These are phyloP conservation scores for Ascochyta fabae DNA, from an alignment of 2,329 filamentous ascomycete species.

Conservation along the genomic window DNA sequence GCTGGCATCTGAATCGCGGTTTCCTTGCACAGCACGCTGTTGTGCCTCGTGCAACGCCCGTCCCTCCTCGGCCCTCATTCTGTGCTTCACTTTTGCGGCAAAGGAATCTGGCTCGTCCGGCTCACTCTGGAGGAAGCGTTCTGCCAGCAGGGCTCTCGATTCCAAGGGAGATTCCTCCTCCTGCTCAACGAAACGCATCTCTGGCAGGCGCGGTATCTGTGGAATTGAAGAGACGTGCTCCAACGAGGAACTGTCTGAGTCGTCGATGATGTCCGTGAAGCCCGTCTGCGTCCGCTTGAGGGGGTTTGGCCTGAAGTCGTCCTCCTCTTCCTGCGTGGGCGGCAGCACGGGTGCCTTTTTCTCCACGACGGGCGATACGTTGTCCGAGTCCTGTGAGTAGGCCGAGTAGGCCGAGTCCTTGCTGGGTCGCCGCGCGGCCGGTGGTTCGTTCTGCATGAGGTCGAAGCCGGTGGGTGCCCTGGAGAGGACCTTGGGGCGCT, in stretches of 20 bases:
- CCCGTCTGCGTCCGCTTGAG: constrained; percentile 67
- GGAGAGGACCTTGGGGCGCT: constrained; percentile 38
- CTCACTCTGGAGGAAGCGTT: constrained; percentile 41
- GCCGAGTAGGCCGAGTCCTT: constrained; percentile 42
- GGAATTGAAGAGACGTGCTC: constrained; percentile 56
- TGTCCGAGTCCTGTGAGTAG: constrained; percentile 36
- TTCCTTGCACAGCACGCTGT: constrained; percentile 32
- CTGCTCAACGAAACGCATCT: constrained; percentile 23
- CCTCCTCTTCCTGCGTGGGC: constrained; percentile 47
- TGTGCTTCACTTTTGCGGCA: constrained; percentile 55
- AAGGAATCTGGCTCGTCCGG: constrained; percentile 51
- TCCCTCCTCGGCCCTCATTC: constrained; percentile 61
- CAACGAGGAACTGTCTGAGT: constrained; percentile 22
- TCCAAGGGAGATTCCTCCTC: constrained; percentile 39
- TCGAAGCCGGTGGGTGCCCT: constrained; percentile 47
- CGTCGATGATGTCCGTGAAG: constrained; percentile 33
- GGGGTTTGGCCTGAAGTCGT: constrained; percentile 61
- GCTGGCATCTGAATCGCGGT: constrained; percentile 42
- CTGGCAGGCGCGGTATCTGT: constrained; percentile 38
- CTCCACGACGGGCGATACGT: constrained; percentile 30
- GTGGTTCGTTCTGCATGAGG: constrained; percentile 19
- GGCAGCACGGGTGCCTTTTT: constrained; percentile 35
- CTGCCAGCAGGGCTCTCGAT: constrained; percentile 28
- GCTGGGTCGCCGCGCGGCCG: constrained; percentile 30
- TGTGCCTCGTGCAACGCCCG: constrained; percentile 55